Evolutionary conservation across 2,329 filamentous ascomycete species (phyloP), one percentile per base, ranked within the genome.

Genomic region (Hymenoscyphus infarciens): DNA sequence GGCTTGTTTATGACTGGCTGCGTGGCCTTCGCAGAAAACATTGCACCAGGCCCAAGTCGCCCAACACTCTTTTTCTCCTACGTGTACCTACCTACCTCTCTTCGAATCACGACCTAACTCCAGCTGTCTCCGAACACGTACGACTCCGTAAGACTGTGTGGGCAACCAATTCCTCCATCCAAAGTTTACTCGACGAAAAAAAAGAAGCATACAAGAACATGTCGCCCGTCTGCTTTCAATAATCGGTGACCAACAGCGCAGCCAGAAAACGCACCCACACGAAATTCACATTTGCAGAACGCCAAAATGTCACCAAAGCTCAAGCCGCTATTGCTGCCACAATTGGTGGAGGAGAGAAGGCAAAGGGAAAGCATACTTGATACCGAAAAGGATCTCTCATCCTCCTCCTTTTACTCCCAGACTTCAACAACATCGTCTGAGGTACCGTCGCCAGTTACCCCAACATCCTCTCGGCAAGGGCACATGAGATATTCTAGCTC

Each of bases 401-500:
- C 67, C 15, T 68, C 69, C 27, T 71, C 67, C 27, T 67, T 59
- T 56, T 66, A 69, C 59, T 73, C 73, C 15, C 70, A 70, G 49
- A 72, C 71, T 59, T 85, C 82, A 4, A 86, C 83, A 19, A 81
- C 81, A 11, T 52, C 45, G n/a, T 91, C 89, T 22, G 89, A 90
- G 68, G 79, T 87, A 68, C 84, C 86, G 13, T 88, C 89, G 22
- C 89, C 89, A 59, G 78, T 87, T 42, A 91, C 88, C 52, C 88
- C 89, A 25, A 90, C 87, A 19, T 90, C 89, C 72, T 75, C 87
- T 57, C 69, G 73, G 56, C 83, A 83, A 64, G 84, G 84, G 38
- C 87, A 89, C 74, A 77, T 83, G 57, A 83, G 87, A 69, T 85
- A 84, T 69, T 83, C 87, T 27, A 94, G 91, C 77, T 95, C 92